A percentile compares a stretch with the other conserved stretches of the same genome.
phyloP scores from a whole-genome alignment of 2,329 filamentous ascomycete species.

The Dothistroma pini region DNA sequence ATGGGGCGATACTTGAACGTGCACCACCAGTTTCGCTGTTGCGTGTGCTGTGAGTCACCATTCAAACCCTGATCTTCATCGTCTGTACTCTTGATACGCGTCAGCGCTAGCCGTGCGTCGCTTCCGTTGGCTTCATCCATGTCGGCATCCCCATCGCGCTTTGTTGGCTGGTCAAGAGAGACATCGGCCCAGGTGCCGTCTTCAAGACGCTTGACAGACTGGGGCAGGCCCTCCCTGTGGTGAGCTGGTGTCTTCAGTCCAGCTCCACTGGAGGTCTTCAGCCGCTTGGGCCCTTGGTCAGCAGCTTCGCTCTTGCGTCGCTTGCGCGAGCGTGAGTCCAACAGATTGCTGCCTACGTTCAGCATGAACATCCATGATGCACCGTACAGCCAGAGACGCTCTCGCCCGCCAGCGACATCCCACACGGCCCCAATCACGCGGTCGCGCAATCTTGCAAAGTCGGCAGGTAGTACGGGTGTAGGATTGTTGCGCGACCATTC shows the following conservation, averaged over 20 bases:
- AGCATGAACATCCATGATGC: conserved; percentile 88
- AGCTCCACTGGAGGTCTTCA: conserved; percentile 51
- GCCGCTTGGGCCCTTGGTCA: conserved; percentile 29
- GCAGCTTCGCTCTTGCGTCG: conserved; percentile 30
- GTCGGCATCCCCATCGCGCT: conserved; percentile 41
- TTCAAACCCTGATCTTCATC: conserved; percentile 5
- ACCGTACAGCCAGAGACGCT: conserved; percentile 83
- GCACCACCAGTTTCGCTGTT: conserved; percentile 59
- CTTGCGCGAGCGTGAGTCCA: conserved; percentile 4
- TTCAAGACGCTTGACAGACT: conserved; percentile 25
- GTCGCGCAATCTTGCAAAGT: conserved; percentile 72
- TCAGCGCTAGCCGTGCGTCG: conserved; percentile 12
- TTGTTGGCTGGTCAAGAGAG: conserved; percentile 33
- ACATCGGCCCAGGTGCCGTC: conserved; percentile 30
- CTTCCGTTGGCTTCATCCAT: conserved; percentile 34
- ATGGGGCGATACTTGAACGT: conserved; percentile 96
- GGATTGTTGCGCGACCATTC: conserved; percentile 85
- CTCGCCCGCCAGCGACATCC: conserved; percentile 57
- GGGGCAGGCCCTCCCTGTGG: conserved; percentile 32
- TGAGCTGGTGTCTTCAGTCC: conserved; percentile 49
- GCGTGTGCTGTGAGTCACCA: conserved; percentile 18
- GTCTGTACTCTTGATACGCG: conserved; percentile 14
- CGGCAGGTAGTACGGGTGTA: conserved; percentile 66
- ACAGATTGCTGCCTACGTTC: conserved; percentile 70
- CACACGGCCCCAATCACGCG: conserved; percentile 80